A percentile compares a stretch with the other conserved stretches of the same genome.
phyloP scores from a whole-genome alignment of 2,329 filamentous ascomycete species.

The Trichoderma koningiopsis region DNA sequence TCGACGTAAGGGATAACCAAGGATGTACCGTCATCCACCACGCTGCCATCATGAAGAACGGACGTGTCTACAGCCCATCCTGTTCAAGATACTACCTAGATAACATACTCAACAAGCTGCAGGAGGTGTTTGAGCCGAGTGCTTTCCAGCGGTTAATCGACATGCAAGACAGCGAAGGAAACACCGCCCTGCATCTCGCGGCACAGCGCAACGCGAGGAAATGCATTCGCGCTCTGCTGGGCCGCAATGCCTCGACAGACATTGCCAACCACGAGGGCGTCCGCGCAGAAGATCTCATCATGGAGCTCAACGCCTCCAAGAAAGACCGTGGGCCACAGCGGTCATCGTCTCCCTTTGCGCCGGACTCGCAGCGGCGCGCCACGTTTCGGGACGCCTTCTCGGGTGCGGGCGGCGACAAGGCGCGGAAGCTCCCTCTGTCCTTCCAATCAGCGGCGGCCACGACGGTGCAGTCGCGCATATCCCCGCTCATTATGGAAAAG shows the following conservation, averaged over 20 bases:
- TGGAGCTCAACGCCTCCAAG: constrained; percentile 69
- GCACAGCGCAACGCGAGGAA: constrained; percentile 87
- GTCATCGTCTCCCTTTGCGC: constrained; percentile 73
- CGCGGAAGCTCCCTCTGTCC: constrained; percentile 44
- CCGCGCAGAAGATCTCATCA: constrained; percentile 82
- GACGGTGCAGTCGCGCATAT: constrained; percentile 69
- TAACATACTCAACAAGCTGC: constrained; percentile 82
- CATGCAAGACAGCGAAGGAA: constrained; percentile 80
- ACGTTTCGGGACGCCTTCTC: constrained; percentile 54
- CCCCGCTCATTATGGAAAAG: constrained; percentile 69
- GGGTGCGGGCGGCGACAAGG: constrained; percentile 46
- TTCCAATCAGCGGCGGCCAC: constrained; percentile 68
- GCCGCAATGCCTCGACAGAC: constrained; percentile 79
- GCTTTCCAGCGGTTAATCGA: constrained; percentile 80
- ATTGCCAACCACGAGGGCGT: constrained; percentile 81
- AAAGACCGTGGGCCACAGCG: constrained; percentile 69
- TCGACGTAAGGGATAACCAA: constrained; percentile 75
- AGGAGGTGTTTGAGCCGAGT: constrained; percentile 73
- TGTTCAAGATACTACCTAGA: constrained; percentile 94
- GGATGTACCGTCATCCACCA: constrained; percentile 93
- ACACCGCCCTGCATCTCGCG: constrained; percentile 76
- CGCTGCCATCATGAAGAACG: constrained; percentile 83
- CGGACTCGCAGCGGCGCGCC: constrained; percentile 60
- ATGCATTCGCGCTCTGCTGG: constrained; percentile 77
- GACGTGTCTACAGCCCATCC: constrained; percentile 78